These are phyloP conservation scores for Petunia secreta DNA, from an alignment of 257 asterid species.

Conservation along the genomic window DNA sequence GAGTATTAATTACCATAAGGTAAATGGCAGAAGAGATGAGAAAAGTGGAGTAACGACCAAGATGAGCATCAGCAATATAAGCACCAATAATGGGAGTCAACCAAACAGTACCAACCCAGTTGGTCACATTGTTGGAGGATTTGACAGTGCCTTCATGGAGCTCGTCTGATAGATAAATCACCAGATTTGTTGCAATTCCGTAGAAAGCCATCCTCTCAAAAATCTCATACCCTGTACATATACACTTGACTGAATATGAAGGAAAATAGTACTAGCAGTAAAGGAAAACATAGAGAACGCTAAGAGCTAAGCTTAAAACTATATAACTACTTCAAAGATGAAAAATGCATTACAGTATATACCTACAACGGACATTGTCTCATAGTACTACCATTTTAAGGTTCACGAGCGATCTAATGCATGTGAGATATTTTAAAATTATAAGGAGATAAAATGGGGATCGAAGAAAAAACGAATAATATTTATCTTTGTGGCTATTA, in stretches of 20 bases:
- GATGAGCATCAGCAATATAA: conserved; percentile 68
- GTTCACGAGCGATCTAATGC: too few species aligned
- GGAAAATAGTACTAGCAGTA: too few species aligned
- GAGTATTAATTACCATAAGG: conserved; percentile 41
- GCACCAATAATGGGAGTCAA: conserved; percentile 81
- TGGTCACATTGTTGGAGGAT: conserved; percentile 77
- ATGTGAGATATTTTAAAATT: too few species aligned
- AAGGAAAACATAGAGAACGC: too few species aligned
- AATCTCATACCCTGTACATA: conserved; percentile 61
- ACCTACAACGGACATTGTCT: too few species aligned
- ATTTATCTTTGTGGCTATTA: too few species aligned
- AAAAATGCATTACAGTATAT: too few species aligned
- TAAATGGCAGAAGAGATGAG: conserved; percentile 58
- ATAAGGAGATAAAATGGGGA: too few species aligned
- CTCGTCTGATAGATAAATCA: conserved; percentile 53
- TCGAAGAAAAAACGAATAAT: too few species aligned
- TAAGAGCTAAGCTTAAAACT: too few species aligned
- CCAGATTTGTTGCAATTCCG: conserved; percentile 74
- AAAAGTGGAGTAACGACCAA: conserved; percentile 82
- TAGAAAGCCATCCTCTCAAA: conserved; percentile 83
- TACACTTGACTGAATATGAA: neutral
- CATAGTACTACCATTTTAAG: too few species aligned
- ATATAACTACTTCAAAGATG: too few species aligned
- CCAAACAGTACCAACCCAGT: conserved; percentile 84
- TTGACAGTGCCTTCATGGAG: conserved; percentile 78